Percentiles rank a stretch among this genome's conserved stretches.
These are phyloP conservation scores for Kwoniella sp. DNA, from an alignment of 768 basidiomycete species.

Conservation along the genomic window DNA sequence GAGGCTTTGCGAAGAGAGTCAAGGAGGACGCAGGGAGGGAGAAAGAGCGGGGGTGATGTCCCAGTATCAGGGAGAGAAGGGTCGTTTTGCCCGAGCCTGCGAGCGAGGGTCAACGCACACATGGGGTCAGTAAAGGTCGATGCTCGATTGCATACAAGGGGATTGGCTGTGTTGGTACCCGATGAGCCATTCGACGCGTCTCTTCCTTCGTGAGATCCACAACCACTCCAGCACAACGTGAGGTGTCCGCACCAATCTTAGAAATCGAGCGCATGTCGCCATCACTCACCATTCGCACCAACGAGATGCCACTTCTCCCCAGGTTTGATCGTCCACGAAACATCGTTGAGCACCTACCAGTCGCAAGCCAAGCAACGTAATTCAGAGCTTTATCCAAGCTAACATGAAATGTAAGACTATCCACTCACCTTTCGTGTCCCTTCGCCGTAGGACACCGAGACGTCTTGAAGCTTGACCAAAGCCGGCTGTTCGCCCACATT, in stretches of 20 bases:
- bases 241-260: too few relatives aligned
- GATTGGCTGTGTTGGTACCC: too few relatives aligned
- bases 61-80: conserved; percentile 81
- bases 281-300: conserved; percentile 76
- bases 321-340: conserved; percentile 78
- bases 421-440: conserved; percentile 57
- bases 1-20: conserved; percentile 66
- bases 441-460: conserved; percentile 73
- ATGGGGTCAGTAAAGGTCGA: too few relatives aligned
- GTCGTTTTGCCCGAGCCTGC: conserved; percentile 94
- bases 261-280: not conserved
- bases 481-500: not conserved
- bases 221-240: too few relatives aligned
- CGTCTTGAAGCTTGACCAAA: conserved; percentile 65
- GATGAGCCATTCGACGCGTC: not conserved
- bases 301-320: conserved; percentile 89
- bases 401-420: too few relatives aligned
- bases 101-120: too few relatives aligned
- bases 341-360: conserved; percentile 69
- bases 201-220: too few relatives aligned
- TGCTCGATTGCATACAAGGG: not conserved
- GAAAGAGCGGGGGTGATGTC: conserved; percentile 94
- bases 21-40: conserved; percentile 64
- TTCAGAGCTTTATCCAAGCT: not conserved
- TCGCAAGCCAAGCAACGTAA: too few relatives aligned